A percentile compares a stretch with the other conserved stretches of the same genome.
These are phyloP conservation scores for Linnemannia elongata DNA, from an alignment of 192 early-diverging fungal genomes.

Conservation along the genomic window DNA sequence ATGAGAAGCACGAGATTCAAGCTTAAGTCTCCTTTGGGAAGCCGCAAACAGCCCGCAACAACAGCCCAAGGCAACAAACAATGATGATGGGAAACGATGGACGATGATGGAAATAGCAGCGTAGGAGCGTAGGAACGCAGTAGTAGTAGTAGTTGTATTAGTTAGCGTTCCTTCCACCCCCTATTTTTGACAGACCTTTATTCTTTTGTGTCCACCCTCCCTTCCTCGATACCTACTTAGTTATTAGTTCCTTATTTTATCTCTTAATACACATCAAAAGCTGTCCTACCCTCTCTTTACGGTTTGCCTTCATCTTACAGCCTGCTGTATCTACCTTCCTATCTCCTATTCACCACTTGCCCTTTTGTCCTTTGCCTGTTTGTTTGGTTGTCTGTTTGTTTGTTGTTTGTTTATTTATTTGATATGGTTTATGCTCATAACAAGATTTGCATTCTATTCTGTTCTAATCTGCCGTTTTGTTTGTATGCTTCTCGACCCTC, in stretches of 20 bases:
- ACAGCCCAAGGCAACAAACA: neutral
- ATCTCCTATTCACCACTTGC: no score
- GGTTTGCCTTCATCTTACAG: neutral
- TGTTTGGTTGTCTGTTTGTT: no score
- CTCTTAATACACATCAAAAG: neutral
- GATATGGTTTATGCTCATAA: no score
- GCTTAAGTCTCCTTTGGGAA: neutral
- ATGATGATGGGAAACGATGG: no score
- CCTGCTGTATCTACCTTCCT: no score
- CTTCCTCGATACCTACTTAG: neutral
- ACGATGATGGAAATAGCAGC: no score
- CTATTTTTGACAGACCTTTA: neutral
- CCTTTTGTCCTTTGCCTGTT: no score
- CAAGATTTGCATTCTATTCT: no score
- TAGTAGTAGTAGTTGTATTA: neutral
- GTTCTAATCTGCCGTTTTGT: no score
- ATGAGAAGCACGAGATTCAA: neutral
- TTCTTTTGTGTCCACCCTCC: neutral
- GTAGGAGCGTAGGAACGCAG: neutral
- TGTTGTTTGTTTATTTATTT: no score
- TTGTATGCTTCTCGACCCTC: no score
- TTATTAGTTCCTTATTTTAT: neutral
- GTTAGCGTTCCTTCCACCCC: neutral
- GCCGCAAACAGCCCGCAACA: neutral
- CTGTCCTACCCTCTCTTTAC: neutral